Evolutionary conservation across 169 alveolate genomes (phyloP).

Genomic region (Eimeria praecox): DNA sequence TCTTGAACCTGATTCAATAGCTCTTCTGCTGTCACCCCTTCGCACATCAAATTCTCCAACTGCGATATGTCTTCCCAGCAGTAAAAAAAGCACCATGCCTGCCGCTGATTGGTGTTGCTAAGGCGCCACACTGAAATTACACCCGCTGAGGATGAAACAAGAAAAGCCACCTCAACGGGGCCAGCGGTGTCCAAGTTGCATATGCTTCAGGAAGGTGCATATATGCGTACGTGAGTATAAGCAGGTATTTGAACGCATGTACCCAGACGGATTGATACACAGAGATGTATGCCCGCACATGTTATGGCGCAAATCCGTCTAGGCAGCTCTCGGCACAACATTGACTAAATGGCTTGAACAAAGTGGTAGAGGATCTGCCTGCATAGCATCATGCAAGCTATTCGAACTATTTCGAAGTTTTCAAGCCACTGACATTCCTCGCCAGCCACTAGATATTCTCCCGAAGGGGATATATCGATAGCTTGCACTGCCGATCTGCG

Average conservation of each 20-base stretch:
- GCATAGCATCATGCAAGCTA: not conserved
- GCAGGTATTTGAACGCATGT: no score
- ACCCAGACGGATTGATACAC: no score
- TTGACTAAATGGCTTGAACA: not conserved
- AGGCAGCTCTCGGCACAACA: not conserved
- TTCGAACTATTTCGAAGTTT: not conserved
- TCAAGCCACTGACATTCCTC: conserved; percentile 28
- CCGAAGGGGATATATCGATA: conserved; percentile 44
- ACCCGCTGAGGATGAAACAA: conserved; percentile 31
- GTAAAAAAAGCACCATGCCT: conserved; percentile 51
- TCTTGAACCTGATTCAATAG: not conserved
- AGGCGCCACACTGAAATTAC: conserved; percentile 70
- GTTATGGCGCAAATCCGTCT: no score
- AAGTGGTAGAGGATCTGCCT: not conserved
- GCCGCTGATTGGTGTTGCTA: not conserved
- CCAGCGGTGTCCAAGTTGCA: no score
- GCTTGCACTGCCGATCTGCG: conserved; percentile 65
- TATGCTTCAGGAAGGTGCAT: not conserved
- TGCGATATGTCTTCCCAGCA: conserved; percentile 75
- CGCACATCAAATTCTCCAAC: conserved; percentile 29
- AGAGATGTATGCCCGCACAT: not conserved
- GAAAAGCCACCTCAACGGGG: not conserved
- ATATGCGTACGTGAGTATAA: no score
- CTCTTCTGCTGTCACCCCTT: conserved; percentile 46
- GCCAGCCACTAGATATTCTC: conserved; percentile 68